phyloP scores from a whole-genome alignment of 129 eudicot species.

The Chrysanthemum makinoi region DNA sequence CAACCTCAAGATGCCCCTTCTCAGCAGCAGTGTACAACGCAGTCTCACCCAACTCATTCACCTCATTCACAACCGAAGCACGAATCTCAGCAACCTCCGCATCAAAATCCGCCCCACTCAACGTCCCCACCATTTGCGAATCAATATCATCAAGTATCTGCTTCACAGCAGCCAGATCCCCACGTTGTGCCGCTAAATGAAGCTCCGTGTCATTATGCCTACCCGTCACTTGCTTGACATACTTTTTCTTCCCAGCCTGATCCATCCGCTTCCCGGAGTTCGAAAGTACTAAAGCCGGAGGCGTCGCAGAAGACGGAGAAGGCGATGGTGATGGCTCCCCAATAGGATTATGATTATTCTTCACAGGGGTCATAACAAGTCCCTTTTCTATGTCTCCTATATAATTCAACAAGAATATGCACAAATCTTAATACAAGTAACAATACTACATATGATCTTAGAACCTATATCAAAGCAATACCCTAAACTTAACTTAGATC shows the following conservation, averaged over 20 bases:
- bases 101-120: conserved; percentile 66
- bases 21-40: conserved; percentile 75
- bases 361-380: conserved; percentile 30
- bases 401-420: conserved; percentile 1
- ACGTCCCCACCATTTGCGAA: conserved; percentile 59
- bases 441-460: background rate
- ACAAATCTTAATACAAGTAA: background rate
- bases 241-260: conserved; percentile 78
- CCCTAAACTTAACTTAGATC: background rate
- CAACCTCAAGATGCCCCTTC: conserved; percentile 65
- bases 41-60: conserved; percentile 65
- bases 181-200: conserved; percentile 75
- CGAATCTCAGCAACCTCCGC: conserved; percentile 74
- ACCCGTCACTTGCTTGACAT: conserved; percentile 80
- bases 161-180: conserved; percentile 69
- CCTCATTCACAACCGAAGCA: conserved; percentile 65
- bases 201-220: conserved; percentile 80
- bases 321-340: conserved; percentile 57
- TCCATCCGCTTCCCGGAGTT: conserved; percentile 82
- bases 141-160: conserved; percentile 64
- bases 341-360: conserved; percentile 26
- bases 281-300: conserved; percentile 73
- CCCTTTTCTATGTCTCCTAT: conserved; percentile 46
- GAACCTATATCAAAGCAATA: no score
- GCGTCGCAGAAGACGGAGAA: conserved; percentile 60